Conservation (phyloP, 2,329 filamentous ascomycete species). For the Claviceps sp. region DNA sequence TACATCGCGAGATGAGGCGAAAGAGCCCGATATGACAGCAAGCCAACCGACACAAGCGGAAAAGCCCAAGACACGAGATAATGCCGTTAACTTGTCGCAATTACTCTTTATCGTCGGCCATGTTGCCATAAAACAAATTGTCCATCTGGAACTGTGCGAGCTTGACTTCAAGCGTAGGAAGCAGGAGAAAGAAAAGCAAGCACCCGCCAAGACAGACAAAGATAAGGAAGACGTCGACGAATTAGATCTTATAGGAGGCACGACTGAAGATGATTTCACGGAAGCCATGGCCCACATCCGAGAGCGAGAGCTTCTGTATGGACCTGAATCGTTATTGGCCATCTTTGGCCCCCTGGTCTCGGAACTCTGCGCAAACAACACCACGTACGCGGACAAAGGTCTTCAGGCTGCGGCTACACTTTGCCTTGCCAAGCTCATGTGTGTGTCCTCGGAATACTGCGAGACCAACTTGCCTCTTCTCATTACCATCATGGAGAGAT, state of each 20-base stretch:
- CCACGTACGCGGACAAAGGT: constrained; percentile 75
- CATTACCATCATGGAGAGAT: constrained; percentile 95
- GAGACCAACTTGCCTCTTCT: constrained; percentile 83
- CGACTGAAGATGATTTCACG: constrained; percentile 85
- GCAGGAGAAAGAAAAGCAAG: constrained; percentile 67
- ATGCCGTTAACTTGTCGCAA: constrained; percentile 70
- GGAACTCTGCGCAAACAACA: constrained; percentile 92
- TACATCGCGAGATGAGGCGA: constrained; percentile 25
- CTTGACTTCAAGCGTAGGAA: constrained; percentile 96
- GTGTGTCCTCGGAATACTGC: constrained; percentile 91
- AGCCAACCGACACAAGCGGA: constrained; percentile 6
- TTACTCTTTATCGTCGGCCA: constrained; percentile 91
- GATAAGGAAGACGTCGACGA: constrained; percentile 61
- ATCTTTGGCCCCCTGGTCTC: constrained; percentile 84
- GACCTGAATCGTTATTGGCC: constrained; percentile 69
- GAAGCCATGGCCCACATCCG: constrained; percentile 75
- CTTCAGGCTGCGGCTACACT: constrained; percentile 88
- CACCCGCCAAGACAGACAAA: constrained; percentile 33
- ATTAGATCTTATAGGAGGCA: constrained; percentile 90
- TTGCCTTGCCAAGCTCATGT: constrained; percentile 97
- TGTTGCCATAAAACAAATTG: constrained; percentile 96
- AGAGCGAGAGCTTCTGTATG: constrained; percentile 72
- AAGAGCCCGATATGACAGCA: constrained; percentile 15
- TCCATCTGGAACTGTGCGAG: constrained; percentile 94
- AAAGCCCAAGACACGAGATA: constrained; percentile 43